A percentile compares a stretch with the other conserved stretches of the same genome.
phyloP scores from a whole-genome alignment of 2,329 filamentous ascomycete genomes.

The Cytospora piceicola region DNA sequence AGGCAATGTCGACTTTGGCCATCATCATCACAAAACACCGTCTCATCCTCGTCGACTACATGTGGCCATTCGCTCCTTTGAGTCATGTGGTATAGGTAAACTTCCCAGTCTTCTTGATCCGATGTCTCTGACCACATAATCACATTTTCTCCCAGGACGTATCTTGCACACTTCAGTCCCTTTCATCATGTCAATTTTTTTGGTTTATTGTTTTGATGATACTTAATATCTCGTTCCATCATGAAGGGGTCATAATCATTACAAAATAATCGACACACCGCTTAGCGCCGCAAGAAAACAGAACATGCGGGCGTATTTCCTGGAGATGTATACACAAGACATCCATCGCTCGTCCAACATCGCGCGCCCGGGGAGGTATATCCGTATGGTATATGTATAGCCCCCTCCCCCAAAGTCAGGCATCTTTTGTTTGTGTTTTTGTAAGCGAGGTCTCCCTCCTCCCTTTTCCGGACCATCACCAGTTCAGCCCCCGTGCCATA shows the following conservation, averaged over 20 bases:
- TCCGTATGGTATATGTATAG: not conserved
- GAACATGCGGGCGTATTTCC: not conserved
- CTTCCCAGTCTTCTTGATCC: too few species aligned
- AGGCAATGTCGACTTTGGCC: too few species aligned
- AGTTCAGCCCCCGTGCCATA: not conserved
- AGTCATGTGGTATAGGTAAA: too few species aligned
- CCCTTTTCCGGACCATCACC: not conserved
- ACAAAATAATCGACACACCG: conserved; percentile 23
- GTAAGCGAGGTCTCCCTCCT: too few species aligned
- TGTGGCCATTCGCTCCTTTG: too few species aligned
- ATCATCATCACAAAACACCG: too few species aligned
- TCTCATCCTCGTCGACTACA: too few species aligned
- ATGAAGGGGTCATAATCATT: conserved; percentile 28
- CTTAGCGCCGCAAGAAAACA: not conserved
- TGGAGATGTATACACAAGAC: not conserved
- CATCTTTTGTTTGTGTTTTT: not conserved
- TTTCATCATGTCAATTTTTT: not conserved
- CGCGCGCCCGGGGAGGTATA: not conserved
- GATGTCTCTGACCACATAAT: too few species aligned
- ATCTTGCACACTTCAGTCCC: not conserved
- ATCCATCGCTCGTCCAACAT: not conserved
- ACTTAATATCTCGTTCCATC: conserved; percentile 9
- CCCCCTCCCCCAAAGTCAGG: not conserved
- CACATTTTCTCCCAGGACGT: too few species aligned
- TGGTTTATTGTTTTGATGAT: not conserved